Conservation (phyloP, 257 asterid species). For the Fraxinus excelsior region DNA sequence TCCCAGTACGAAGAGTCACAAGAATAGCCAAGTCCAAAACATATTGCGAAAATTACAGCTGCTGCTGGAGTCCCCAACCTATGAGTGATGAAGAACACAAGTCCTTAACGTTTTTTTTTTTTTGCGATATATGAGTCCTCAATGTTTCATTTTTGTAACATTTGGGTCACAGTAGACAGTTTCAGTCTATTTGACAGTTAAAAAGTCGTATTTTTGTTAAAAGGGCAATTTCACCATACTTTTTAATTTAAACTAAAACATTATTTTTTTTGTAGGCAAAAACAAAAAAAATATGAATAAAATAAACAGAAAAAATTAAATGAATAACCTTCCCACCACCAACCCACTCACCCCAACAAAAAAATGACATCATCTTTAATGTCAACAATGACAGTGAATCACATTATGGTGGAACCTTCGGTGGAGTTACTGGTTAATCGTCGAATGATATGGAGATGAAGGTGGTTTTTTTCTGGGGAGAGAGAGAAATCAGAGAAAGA, state of each 20-base stretch:
- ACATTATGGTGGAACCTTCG: not conserved
- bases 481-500: not conserved
- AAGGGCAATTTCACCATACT: not conserved
- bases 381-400: not conserved
- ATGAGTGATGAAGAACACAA: not conserved
- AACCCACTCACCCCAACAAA: not conserved
- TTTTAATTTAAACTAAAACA: not conserved
- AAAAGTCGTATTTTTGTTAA: not conserved
- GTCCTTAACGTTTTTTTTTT: not conserved
- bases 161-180: not conserved
- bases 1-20: not conserved
- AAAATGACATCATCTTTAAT: not conserved
- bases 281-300: too few relatives aligned
- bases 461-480: not conserved
- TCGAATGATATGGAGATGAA: not conserved
- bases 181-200: not conserved
- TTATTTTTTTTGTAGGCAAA: too few relatives aligned
- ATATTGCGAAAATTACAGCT: not conserved
- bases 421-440: not conserved
- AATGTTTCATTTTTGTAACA: not conserved
- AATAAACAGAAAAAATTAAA: not conserved
- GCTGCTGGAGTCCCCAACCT: not conserved
- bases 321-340: not conserved
- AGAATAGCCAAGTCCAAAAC: not conserved
- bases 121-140: not conserved